A percentile compares a stretch with the other conserved stretches of the same genome.
Evolutionary conservation across 2,329 filamentous ascomycete species (phyloP).

Genomic region (Amphichorda felina): DNA sequence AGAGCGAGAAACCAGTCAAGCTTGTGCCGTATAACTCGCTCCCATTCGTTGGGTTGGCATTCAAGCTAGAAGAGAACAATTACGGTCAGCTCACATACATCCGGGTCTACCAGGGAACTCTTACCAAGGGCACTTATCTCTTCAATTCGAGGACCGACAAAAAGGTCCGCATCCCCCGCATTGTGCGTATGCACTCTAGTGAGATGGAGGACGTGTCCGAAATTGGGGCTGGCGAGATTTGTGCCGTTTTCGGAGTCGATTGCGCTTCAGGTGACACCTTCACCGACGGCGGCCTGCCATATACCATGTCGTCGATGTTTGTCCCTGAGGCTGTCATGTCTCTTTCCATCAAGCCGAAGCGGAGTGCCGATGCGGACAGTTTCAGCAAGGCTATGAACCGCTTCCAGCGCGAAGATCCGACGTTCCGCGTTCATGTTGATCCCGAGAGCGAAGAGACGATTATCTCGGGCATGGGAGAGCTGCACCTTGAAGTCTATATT

Average conservation of each 20-base stretch:
- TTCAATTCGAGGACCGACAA: constrained; percentile 92
- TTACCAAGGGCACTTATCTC: constrained; percentile 80
- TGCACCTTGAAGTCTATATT: constrained; percentile 94
- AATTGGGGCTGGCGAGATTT: constrained; percentile 93
- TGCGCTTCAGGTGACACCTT: constrained; percentile 98
- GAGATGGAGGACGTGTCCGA: constrained; percentile 96
- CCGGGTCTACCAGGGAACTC: constrained; percentile 87
- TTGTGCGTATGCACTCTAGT: constrained; percentile 98
- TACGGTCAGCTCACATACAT: constrained; percentile 98
- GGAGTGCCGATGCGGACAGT: constrained; percentile 80
- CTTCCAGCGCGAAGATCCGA: constrained; percentile 96
- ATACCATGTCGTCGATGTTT: constrained; percentile 97
- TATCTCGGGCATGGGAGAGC: constrained; percentile 95
- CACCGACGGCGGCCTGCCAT: constrained; percentile 83
- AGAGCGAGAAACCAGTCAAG: constrained; percentile 68
- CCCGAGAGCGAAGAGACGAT: constrained; percentile 90
- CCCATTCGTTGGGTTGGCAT: constrained; percentile 90
- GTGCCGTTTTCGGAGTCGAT: constrained; percentile 94
- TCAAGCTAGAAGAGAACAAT: constrained; percentile 98
- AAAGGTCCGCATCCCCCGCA: constrained; percentile 92
- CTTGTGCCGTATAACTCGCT: constrained; percentile 87
- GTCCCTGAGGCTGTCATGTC: constrained; percentile 98
- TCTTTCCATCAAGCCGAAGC: constrained; percentile 92
- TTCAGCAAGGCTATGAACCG: constrained; percentile 98
- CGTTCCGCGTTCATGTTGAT: constrained; percentile 91